phyloP scores from a whole-genome alignment of 441 rosid species.

The Sinapis alba region DNA sequence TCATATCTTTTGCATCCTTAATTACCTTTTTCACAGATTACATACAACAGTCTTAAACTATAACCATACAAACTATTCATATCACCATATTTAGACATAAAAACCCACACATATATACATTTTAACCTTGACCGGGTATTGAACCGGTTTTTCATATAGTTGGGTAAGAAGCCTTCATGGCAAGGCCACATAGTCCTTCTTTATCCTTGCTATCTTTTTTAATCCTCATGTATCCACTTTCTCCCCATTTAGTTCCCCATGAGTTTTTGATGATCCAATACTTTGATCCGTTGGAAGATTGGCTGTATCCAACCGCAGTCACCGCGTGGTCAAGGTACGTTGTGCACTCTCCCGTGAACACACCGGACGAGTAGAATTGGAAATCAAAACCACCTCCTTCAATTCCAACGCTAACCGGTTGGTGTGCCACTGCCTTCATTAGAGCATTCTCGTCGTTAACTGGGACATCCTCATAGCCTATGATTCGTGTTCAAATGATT shows the following conservation, averaged over 20 bases:
- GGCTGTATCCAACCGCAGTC: slow-evolving; percentile 38
- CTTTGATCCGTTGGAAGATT: slow-evolving; percentile 11
- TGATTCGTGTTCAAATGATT: background rate
- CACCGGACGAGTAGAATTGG: slow-evolving; percentile 35
- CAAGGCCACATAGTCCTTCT: slow-evolving; percentile 50
- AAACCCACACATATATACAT: background rate
- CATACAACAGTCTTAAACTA: background rate
- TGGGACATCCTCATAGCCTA: slow-evolving; percentile 48
- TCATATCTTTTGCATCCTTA: background rate
- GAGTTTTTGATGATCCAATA: slow-evolving; percentile 43
- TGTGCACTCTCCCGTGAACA: slow-evolving; percentile 42
- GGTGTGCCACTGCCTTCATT: slow-evolving; percentile 40
- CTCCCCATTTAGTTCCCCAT: slow-evolving; percentile 49
- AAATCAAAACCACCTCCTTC: slow-evolving; percentile 44
- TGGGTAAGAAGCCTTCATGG: slow-evolving; percentile 54
- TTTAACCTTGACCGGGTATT: background rate
- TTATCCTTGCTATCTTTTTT: slow-evolving; percentile 35
- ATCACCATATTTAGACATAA: background rate
- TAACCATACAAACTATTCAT: background rate
- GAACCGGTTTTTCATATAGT: slow-evolving; percentile 33
- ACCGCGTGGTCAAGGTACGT: slow-evolving; percentile 42
- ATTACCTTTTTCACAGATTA: slow-evolving; percentile 11
- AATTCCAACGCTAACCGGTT: slow-evolving; percentile 38
- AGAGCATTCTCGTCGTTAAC: slow-evolving; percentile 47
- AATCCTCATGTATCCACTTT: slow-evolving; percentile 50